Conservation (phyloP, 1,139 yeast genomes). For the Blastobotrys indianensis region DNA sequence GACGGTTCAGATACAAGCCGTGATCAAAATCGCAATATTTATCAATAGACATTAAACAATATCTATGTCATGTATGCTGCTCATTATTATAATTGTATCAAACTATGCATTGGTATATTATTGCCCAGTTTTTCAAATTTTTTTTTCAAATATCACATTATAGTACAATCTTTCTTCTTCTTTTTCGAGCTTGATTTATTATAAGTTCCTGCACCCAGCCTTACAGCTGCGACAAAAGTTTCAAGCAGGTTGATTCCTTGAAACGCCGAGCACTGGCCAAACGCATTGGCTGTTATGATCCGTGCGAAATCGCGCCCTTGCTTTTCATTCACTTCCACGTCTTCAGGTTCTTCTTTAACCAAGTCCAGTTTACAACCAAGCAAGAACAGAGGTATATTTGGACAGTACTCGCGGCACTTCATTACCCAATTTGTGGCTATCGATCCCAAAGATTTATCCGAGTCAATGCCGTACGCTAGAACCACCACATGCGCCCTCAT, state of each 20-base stretch:
- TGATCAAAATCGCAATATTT: too few relatives aligned
- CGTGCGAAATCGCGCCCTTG: slow-evolving; percentile 3
- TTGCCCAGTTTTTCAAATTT: too few relatives aligned
- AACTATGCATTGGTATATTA: too few relatives aligned
- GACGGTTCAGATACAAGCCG: too few relatives aligned
- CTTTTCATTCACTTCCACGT: slow-evolving; percentile 4
- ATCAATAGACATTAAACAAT: too few relatives aligned
- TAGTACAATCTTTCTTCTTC: slow-evolving; percentile 4
- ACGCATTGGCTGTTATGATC: slow-evolving; percentile 1
- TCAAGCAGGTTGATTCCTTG: slow-evolving; percentile 4
- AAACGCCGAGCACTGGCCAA: slow-evolving; percentile 5
- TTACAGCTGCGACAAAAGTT: slow-evolving; percentile 1
- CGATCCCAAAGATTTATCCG: slow-evolving; percentile 1
- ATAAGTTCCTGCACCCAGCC: neutral
- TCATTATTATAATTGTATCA: too few relatives aligned
- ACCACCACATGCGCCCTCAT: slow-evolving; percentile 8
- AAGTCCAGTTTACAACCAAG: slow-evolving; percentile 7
- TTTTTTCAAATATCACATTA: neutral
- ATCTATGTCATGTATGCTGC: too few relatives aligned
- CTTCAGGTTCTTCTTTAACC: slow-evolving; percentile 5
- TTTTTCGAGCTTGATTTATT: too few relatives aligned
- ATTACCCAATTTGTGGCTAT: slow-evolving; percentile 3
- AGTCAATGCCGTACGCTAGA: slow-evolving; percentile 4
- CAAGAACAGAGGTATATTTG: slow-evolving; percentile 6
- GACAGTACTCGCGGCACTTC: slow-evolving; percentile 4